Conservation (phyloP, 2,329 filamentous ascomycete species). For the Podosphaera aphanis region DNA sequence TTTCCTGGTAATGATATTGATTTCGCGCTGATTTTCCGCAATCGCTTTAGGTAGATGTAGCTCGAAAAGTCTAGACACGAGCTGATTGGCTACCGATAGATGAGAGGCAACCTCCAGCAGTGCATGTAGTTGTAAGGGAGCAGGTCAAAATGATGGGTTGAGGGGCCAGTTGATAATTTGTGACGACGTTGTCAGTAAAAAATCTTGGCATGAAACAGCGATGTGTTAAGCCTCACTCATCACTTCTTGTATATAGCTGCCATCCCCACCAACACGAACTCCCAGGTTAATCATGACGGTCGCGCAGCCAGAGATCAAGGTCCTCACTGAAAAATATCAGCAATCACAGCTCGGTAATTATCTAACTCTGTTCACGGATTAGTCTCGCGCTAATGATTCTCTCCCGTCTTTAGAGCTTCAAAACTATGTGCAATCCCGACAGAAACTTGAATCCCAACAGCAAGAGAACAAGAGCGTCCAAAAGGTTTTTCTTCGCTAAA, state of each 20-base stretch:
- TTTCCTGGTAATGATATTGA: neutral
- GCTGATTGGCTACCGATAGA: neutral
- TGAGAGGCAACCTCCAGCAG: neutral
- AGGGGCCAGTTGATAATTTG: neutral
- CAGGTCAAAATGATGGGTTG: neutral
- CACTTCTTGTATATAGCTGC: neutral
- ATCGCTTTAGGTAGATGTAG: neutral
- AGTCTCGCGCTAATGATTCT: neutral
- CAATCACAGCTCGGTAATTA: slow-evolving; percentile 54
- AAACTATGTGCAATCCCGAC: slow-evolving; percentile 49
- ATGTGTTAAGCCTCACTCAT: neutral
- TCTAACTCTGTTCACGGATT: neutral
- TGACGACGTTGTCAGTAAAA: neutral
- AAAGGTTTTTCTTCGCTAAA: slow-evolving; percentile 30
- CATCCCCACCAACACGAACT: neutral
- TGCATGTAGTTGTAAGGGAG: neutral
- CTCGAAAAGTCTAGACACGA: neutral
- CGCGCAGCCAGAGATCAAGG: slow-evolving; percentile 54
- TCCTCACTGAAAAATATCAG: slow-evolving; percentile 68
- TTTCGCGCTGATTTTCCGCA: neutral
- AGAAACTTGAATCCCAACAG: slow-evolving; percentile 82
- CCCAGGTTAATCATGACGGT: slow-evolving; percentile 34
- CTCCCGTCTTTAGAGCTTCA: slow-evolving; percentile 42
- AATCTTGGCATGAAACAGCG: neutral
- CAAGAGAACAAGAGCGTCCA: slow-evolving; percentile 81